Percentiles rank a stretch among this genome's conserved stretches.
phyloP scores from a whole-genome alignment of 257 asterid genomes.

The Solanum rostratum region DNA sequence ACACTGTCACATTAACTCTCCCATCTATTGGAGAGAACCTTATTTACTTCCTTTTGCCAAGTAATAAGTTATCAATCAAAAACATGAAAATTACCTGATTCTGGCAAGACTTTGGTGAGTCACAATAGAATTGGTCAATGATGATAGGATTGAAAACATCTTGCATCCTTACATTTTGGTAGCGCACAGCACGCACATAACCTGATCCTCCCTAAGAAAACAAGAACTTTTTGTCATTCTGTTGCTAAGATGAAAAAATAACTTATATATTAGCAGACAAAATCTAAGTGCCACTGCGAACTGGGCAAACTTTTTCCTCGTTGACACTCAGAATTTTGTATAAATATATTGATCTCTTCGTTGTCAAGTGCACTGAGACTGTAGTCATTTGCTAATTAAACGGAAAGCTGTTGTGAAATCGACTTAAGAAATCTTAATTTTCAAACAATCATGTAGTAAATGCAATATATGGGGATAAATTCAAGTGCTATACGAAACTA shows the following conservation, averaged over 20 bases:
- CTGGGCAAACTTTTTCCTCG: background rate
- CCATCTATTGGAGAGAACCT: background rate
- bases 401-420: background rate
- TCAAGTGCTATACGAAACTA: background rate
- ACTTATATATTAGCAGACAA: background rate
- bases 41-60: background rate
- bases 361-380: background rate
- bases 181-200: slow-evolving; percentile 49
- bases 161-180: slow-evolving; percentile 66
- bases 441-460: background rate
- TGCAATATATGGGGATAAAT: background rate
- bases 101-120: slow-evolving; percentile 62
- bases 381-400: background rate
- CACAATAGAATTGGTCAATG: slow-evolving; percentile 94
- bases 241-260: background rate
- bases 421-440: background rate
- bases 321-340: background rate
- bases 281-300: background rate
- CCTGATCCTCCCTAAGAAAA: slow-evolving; percentile 83
- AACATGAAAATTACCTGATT: slow-evolving; percentile 46
- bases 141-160: slow-evolving; percentile 80
- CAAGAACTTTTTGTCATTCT: slow-evolving; percentile 1
- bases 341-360: background rate
- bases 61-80: background rate
- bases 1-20: background rate